Conservation (phyloP, 2,329 filamentous ascomycete genomes). For the Fusarium citri region DNA sequence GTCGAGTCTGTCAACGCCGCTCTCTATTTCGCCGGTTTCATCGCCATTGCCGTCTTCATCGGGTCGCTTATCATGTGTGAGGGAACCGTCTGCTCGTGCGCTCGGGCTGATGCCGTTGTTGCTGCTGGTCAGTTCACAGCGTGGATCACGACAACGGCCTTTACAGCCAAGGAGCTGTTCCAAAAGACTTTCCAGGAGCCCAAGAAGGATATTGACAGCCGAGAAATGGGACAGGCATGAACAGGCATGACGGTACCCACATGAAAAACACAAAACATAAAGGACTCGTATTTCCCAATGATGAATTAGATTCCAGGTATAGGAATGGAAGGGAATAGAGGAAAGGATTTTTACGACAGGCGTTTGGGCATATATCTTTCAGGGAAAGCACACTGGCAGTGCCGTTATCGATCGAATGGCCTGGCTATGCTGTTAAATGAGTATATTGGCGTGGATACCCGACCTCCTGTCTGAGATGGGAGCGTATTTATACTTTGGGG, state of each 20-base stretch:
- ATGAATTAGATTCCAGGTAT: slow-evolving; percentile 4
- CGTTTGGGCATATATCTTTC: slow-evolving; percentile 34
- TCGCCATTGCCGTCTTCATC: slow-evolving; percentile 69
- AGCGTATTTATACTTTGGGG: slow-evolving; percentile 5
- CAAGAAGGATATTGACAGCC: slow-evolving; percentile 39
- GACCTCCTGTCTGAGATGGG: slow-evolving; percentile 28
- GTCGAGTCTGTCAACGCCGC: slow-evolving; percentile 65
- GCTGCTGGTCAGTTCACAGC: slow-evolving; percentile 64
- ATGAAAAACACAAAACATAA: slow-evolving; percentile 2
- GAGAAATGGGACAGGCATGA: slow-evolving; percentile 55
- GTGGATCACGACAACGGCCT: slow-evolving; percentile 62
- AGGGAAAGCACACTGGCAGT: slow-evolving; percentile 18
- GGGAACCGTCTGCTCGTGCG: slow-evolving; percentile 67
- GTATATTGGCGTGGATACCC: slow-evolving; percentile 38
- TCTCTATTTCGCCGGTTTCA: slow-evolving; percentile 70
- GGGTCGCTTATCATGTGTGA: slow-evolving; percentile 66
- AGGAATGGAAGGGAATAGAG: slow-evolving; percentile 12
- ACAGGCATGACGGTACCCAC: background rate
- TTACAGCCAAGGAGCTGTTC: slow-evolving; percentile 62
- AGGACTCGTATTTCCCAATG: background rate
- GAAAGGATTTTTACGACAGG: slow-evolving; percentile 32
- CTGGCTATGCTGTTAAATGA: slow-evolving; percentile 33
- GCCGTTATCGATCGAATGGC: slow-evolving; percentile 25
- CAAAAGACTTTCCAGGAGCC: slow-evolving; percentile 53
- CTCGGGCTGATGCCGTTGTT: slow-evolving; percentile 66